Evolutionary conservation across 495 filamentous ascomycete genomes (phyloP), one percentile per base, ranked within the genome.

Genomic region (Talaromyces stipitatus): DNA sequence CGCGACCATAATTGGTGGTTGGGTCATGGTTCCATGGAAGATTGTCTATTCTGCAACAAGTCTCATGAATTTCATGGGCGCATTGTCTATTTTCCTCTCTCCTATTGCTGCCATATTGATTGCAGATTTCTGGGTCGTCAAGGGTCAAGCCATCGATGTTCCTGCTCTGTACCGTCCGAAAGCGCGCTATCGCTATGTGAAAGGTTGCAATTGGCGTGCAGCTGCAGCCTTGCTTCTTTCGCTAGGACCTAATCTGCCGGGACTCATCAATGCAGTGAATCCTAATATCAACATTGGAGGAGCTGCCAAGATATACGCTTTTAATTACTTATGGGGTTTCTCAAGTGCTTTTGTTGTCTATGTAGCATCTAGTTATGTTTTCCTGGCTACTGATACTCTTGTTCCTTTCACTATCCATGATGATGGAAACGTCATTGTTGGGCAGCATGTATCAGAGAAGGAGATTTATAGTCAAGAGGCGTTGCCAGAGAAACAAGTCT

Each of bases 21-120:
- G 81, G 80, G 79, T 73, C 20, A 69, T 82, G 9, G 80, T 83
- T 0, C 83, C 81, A 2, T 85, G 82, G 83, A 85, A 84, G 65
- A 85, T 85, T 50, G 62, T 85, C n/a, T 74, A 69, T 41, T 81
- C 76, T 14, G 83, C 83, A 14, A 62, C 67, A 22, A 78, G 70
- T 1, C 77, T 86, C 63, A 74, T 86, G 12, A 75, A 73, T 23
- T 86, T 86, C 67, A 78, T 86, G 72, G 61, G 59, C 14, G 73
- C 68, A 9, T 72, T 75, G 53, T 63, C 69, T 2, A 60, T 58
- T 5, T 57, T 68, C 45, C 56, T 68, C 27, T 60, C 54, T 3
- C 64, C 66, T 7, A 60, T 79, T 52, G 73, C 74, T 2, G 76
- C 71, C 32, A 72, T 79, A 55, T 63, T 77, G 26, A 69, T 68